Base-by-base conservation (phyloP, 1,284 basidiomycete genomes). In the Cerioporus squamosus region DNA sequence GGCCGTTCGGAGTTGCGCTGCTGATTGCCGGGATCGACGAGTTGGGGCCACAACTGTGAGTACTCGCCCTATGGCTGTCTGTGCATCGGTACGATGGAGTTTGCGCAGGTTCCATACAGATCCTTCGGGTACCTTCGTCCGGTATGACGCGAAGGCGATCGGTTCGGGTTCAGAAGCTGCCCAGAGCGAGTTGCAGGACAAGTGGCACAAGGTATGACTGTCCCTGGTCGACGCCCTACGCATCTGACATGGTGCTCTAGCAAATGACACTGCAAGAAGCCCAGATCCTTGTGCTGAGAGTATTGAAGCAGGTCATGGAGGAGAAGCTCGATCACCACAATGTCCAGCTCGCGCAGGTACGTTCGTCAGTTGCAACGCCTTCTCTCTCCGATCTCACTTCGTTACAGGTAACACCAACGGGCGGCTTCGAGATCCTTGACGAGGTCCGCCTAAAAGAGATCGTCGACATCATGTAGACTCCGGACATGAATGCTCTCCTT, bases 291-390 rank as follows among this genome's bases (percentile, higher is more conserved):
- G 91, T 94, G 10, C 79, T 99, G 61, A 90, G 90, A 63, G 94
- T 98, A 44, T 79, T 99, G 64, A 98, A 98, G 80, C 96, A 99
- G 79, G 97, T 99, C 48, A 99, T 99, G 97, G 97, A 99, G 76
- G 97, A 99, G 81, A 97, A 97, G 76, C 84, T 99, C 42, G 95
- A 98, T 76, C 93, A 97, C 71, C 93, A 97, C 79, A 99, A 99
- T 69, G 95, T 99, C 22, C 97, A 99, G 76, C 82, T 99, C 22
- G 96, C 97, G 52, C 93, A 96, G 83, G 94, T 91, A 55, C 46
- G 81, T 75, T 24, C 23, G 53, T 29, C n/a, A n/a, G 36, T 46
- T 3, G 9, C 17, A 24, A 3, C 10, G 3, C 14, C 7, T n/a
- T 20, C 22, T 3, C 22, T 18, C 38, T 10, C 15, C 36, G n/a